Conservation (phyloP, 345 rosid species). For the Eucalyptus regnans region DNA sequence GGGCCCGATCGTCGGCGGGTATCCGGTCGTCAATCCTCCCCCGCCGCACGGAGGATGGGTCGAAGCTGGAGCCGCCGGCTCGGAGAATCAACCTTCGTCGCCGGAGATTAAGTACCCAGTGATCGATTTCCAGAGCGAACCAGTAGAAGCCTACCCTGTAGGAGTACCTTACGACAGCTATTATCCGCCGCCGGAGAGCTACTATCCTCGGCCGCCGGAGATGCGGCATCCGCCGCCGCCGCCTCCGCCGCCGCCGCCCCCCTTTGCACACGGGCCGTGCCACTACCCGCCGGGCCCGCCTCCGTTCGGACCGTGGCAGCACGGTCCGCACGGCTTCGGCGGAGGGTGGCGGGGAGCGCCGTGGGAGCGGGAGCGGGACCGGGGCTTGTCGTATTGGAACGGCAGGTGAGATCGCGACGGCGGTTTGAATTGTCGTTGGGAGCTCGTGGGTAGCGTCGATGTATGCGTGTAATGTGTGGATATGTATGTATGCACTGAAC, state of each 20-base stretch:
- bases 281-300: neutral
- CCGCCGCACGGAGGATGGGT: neutral
- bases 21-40: neutral
- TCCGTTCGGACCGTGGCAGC: neutral
- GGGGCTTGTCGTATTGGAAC: conserved; percentile 2
- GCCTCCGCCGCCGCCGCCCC: neutral
- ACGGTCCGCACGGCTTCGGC: neutral
- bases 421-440: neutral
- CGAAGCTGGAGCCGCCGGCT: neutral
- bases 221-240: neutral
- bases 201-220: neutral
- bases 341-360: neutral
- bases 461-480: neutral
- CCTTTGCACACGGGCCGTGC: neutral
- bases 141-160: neutral
- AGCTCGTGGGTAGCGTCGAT: neutral
- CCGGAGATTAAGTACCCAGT: neutral
- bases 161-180: neutral
- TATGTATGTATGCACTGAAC: neutral
- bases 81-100: neutral
- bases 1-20: neutral
- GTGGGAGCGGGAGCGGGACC: neutral
- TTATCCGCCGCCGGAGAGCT: neutral
- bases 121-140: neutral
- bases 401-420: conserved; percentile 11